Conservation (phyloP, 495 filamentous ascomycete genomes). For the Xylaria longipes region DNA sequence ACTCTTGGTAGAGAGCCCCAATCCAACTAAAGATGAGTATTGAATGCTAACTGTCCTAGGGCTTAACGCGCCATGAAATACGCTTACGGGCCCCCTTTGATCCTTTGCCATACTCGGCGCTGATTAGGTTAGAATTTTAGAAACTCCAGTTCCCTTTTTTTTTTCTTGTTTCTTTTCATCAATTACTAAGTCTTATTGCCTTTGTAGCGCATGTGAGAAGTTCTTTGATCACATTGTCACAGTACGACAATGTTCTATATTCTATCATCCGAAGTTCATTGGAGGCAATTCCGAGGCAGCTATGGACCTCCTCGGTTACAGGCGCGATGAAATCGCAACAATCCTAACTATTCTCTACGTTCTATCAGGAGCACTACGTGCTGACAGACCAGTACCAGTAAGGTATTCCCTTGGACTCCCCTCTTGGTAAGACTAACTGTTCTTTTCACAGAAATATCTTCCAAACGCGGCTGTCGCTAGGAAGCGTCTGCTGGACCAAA, state of each 20-base stretch:
- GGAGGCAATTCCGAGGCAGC: conserved; percentile 50
- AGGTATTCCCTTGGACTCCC: conserved; percentile 19
- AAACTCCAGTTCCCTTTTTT: not conserved
- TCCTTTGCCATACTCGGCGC: conserved; percentile 59
- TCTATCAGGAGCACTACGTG: conserved; percentile 59
- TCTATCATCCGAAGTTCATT: conserved; percentile 59
- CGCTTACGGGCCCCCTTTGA: conserved; percentile 64
- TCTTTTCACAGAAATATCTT: conserved; percentile 48
- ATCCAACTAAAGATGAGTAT: not conserved
- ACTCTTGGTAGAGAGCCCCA: conserved; percentile 49
- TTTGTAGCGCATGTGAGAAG: conserved; percentile 51
- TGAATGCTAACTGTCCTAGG: conserved; percentile 31
- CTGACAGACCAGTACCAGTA: conserved; percentile 56
- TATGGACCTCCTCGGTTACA: conserved; percentile 51
- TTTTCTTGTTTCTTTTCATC: too few species aligned
- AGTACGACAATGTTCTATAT: conserved; percentile 62
- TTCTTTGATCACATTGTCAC: conserved; percentile 65
- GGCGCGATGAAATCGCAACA: conserved; percentile 62
- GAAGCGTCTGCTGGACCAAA: conserved; percentile 57
- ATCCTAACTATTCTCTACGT: conserved; percentile 65
- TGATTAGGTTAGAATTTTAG: conserved; percentile 43
- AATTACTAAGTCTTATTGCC: not conserved
- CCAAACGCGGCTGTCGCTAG: conserved; percentile 60
- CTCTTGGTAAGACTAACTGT: not conserved
- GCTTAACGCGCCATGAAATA: conserved; percentile 63